Base-by-base conservation (phyloP, 2,329 filamentous ascomycete genomes). In the Verticillium nonalfalfae region DNA sequence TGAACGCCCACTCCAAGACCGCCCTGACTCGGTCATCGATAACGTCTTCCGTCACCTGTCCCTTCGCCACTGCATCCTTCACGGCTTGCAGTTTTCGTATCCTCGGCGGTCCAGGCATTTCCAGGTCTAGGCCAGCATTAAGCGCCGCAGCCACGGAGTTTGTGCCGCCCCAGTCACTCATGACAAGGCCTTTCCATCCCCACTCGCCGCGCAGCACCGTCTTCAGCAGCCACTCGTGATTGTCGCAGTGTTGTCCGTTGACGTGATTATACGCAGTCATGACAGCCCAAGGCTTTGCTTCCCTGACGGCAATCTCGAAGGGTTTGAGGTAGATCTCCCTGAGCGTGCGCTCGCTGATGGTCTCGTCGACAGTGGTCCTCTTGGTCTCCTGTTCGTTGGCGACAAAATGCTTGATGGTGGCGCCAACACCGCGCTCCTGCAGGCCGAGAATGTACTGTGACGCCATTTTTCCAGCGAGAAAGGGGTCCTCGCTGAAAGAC, bases 151-250 rank as follows among this genome's bases (percentile, higher is more conserved):
- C 69, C 36, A 69, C 71, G 39, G 69, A 73, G 65, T 70, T 72
- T 4, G 67, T 66, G 10, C 72, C 73, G 33, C 68, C 77, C 78
- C 77, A 77, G 67, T 76, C 74, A 64, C 72, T 75, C 70, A 77
- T 76, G n/a, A 76, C 66, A 39, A 85, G 69, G 2, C 83, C 83
- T 1, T 81, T 73, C 76, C 80, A 86, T 0, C 78, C 80, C 84
- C 83, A 86, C 69, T 86, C 83, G 54, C 75, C 73, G 10, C 83
- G 76, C 31, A 86, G 71, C 61, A 86, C 75, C 5, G 75, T 74
- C 4, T 81, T 75, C 1, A 85, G 71, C 15, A 85, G 71, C 64
- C n/a, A 76, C 1, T 71, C 70, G 61, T 78, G 76, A 57, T 76
- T 75, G 54, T 75, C 76, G 36, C 74, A 75, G 64, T 63, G 54